These are phyloP conservation scores for Dryas octopetala DNA, from an alignment of 306 rosid species.

Conservation along the genomic window DNA sequence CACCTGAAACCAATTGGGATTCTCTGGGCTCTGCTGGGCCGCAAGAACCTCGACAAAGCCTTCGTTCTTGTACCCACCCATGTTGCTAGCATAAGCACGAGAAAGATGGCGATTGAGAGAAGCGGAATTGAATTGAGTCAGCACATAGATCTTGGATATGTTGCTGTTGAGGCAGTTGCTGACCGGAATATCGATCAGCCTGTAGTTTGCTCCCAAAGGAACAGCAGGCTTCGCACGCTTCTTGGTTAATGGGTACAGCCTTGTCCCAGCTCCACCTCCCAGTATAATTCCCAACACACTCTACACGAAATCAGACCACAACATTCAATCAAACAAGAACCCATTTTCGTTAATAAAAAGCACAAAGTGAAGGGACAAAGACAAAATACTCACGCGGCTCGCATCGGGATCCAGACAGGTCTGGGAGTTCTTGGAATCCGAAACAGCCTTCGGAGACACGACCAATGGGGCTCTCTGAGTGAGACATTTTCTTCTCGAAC, in stretches of 20 bases:
- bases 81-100: conserved; percentile 92
- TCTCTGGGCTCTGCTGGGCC: conserved; percentile 99
- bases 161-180: conserved; percentile 97
- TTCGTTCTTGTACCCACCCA: conserved; percentile 95
- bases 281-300: conserved; percentile 93
- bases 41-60: conserved; percentile 99
- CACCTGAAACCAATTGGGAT: conserved; percentile 99
- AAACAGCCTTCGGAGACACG: conserved; percentile 82
- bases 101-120: conserved; percentile 97
- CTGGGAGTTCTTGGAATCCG: conserved; percentile 89
- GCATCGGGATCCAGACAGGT: conserved; percentile 99
- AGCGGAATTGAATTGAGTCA: conserved; percentile 96
- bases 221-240: conserved; percentile 99
- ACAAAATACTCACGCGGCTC: conserved; percentile 61
- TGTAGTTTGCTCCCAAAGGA: conserved; percentile 94
- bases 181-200: conserved; percentile 95
- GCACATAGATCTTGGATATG: conserved; percentile 88
- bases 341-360: not conserved
- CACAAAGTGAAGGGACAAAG: not conserved
- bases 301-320: conserved; percentile 35
- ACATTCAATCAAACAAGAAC: conserved; percentile 1
- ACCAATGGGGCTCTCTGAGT: conserved; percentile 30
- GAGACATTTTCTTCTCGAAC: not conserved
- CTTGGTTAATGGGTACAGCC: conserved; percentile 91
- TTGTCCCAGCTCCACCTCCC: conserved; percentile 98